Conservation (phyloP, 2,329 filamentous ascomycete species). For the Fusarium duplospermum region DNA sequence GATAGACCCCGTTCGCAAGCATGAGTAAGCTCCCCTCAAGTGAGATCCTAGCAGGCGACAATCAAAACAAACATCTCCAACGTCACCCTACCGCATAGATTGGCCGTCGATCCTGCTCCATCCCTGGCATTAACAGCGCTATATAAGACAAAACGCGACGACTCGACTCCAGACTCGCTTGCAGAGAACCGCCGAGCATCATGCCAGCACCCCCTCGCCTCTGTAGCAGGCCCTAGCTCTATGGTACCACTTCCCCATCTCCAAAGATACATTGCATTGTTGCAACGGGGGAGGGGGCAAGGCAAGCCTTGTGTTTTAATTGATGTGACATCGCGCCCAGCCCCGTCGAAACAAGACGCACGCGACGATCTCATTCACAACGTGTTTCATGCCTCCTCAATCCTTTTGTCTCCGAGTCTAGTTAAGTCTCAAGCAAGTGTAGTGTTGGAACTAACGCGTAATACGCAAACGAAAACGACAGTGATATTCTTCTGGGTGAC, state of each 20-base stretch:
- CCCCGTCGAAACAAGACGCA: slow-evolving; percentile 38
- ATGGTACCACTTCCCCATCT: slow-evolving; percentile 36
- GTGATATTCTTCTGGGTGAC: slow-evolving; percentile 37
- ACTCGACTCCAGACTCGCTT: slow-evolving; percentile 10
- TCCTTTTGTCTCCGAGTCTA: neutral
- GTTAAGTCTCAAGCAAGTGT: neutral
- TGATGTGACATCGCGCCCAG: slow-evolving; percentile 35
- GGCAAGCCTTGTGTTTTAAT: slow-evolving; percentile 32
- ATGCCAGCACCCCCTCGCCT: slow-evolving; percentile 11
- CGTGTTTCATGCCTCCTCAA: slow-evolving; percentile 29
- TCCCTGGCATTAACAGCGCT: slow-evolving; percentile 30
- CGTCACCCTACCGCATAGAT: slow-evolving; percentile 21
- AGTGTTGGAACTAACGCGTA: neutral
- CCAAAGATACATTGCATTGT: slow-evolving; percentile 38
- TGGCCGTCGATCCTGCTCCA: slow-evolving; percentile 27
- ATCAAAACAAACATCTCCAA: slow-evolving; percentile 32
- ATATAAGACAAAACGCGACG: neutral
- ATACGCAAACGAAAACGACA: slow-evolving; percentile 20
- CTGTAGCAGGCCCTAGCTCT: slow-evolving; percentile 12
- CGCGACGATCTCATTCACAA: slow-evolving; percentile 28
- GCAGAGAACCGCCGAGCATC: slow-evolving; percentile 32
- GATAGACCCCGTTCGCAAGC: slow-evolving; percentile 19
- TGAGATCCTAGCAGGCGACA: slow-evolving; percentile 21
- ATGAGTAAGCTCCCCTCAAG: slow-evolving; percentile 7
- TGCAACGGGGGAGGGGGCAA: slow-evolving; percentile 19